phyloP scores from a whole-genome alignment of 2,329 filamentous ascomycete species.

The Botryotinia calthae region DNA sequence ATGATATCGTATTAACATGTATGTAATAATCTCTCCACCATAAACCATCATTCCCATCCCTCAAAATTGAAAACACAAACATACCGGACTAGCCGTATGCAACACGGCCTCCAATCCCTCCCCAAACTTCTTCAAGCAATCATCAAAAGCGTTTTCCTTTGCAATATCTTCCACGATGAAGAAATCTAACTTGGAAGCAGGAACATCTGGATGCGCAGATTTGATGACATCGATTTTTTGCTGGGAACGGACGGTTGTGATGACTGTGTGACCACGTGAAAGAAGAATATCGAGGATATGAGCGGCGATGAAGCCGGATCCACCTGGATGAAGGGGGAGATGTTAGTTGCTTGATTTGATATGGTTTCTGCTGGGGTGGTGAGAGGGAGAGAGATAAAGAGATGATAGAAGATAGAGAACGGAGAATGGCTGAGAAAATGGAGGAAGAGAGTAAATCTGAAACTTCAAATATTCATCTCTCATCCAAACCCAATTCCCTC shows the following conservation, averaged over 20 bases:
- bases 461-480: neutral
- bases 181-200: slow-evolving; percentile 59
- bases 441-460: neutral
- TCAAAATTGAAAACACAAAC: slow-evolving; percentile 41
- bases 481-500: neutral
- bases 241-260: slow-evolving; percentile 48
- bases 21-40: neutral
- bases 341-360: neutral
- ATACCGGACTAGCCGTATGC: slow-evolving; percentile 61
- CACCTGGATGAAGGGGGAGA: slow-evolving; percentile 38
- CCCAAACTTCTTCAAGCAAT: slow-evolving; percentile 44
- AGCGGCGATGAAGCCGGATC: slow-evolving; percentile 54
- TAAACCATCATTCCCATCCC: neutral
- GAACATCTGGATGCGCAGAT: slow-evolving; percentile 43
- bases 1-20: neutral
- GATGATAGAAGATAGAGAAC: neutral
- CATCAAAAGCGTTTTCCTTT: slow-evolving; percentile 65
- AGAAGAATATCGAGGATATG: slow-evolving; percentile 51
- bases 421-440: neutral
- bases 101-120: slow-evolving; percentile 63
- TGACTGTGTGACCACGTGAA: slow-evolving; percentile 40
- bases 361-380: neutral
- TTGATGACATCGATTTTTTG: slow-evolving; percentile 48
- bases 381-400: too few species aligned
- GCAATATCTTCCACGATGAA: slow-evolving; percentile 71